Conservation (phyloP, 2,329 filamentous ascomycete genomes). For the Blumeria graminis region DNA sequence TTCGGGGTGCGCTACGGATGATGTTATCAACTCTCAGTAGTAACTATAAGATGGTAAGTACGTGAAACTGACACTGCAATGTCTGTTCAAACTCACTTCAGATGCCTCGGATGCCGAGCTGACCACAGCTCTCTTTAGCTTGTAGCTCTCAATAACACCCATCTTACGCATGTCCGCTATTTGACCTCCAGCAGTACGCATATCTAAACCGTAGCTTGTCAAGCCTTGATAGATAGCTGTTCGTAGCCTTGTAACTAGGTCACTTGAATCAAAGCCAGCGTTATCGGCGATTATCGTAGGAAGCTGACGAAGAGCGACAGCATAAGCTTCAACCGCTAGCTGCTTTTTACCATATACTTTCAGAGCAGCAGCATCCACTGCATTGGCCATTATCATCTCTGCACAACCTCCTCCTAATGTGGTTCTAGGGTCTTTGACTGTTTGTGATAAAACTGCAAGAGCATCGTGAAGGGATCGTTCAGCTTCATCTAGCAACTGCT, state of each 20-base stretch:
- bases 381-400: slow-evolving; percentile 98
- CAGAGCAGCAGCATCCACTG: slow-evolving; percentile 77
- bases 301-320: slow-evolving; percentile 69
- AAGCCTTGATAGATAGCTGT: slow-evolving; percentile 90
- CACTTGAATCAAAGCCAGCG: slow-evolving; percentile 83
- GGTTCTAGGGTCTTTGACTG: slow-evolving; percentile 77
- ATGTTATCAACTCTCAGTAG: slow-evolving; percentile 93
- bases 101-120: slow-evolving; percentile 89
- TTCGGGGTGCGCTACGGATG: slow-evolving; percentile 74
- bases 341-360: slow-evolving; percentile 95
- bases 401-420: slow-evolving; percentile 89
- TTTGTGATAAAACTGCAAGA: slow-evolving; percentile 86
- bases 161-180: slow-evolving; percentile 90
- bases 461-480: slow-evolving; percentile 93
- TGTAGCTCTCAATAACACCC: slow-evolving; percentile 93
- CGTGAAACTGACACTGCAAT: not conserved
- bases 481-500: slow-evolving; percentile 89
- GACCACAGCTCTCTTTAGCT: slow-evolving; percentile 94
- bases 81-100: slow-evolving; percentile 40
- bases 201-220: slow-evolving; percentile 74
- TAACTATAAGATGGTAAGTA: slow-evolving; percentile 26
- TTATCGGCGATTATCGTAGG: slow-evolving; percentile 96
- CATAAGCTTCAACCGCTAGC: slow-evolving; percentile 75
- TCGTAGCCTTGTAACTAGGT: slow-evolving; percentile 72
- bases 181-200: slow-evolving; percentile 71